Evolutionary conservation across 2,329 filamentous ascomycete genomes (phyloP).

Genomic region (Pseudocercospora musae): DNA sequence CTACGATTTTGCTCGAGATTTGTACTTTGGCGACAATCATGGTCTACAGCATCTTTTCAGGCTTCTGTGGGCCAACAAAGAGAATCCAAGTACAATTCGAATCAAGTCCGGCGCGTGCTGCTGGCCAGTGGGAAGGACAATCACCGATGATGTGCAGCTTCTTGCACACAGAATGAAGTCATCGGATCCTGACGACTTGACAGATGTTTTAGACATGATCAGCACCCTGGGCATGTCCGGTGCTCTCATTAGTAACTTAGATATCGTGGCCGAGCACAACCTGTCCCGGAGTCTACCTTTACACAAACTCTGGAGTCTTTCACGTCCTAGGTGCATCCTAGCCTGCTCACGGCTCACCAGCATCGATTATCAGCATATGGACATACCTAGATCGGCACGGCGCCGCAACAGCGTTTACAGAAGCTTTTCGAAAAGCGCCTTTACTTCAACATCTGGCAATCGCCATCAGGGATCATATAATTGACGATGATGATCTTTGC

Average conservation of each 20-base stretch:
- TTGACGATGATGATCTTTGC: background rate
- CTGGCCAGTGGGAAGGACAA: background rate
- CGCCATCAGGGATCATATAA: background rate
- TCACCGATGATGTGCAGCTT: background rate
- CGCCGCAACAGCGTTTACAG: background rate
- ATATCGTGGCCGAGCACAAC: background rate
- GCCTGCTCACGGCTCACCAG: background rate
- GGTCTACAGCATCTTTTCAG: background rate
- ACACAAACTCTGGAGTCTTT: background rate
- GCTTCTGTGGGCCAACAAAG: background rate
- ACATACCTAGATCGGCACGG: background rate
- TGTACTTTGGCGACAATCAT: background rate
- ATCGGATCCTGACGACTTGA: background rate
- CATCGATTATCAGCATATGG: background rate
- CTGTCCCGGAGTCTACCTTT: background rate
- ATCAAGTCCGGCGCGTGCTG: background rate
- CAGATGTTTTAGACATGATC: background rate
- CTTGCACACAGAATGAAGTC: background rate
- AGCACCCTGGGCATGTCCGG: background rate
- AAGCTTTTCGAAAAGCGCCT: background rate
- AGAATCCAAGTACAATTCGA: background rate
- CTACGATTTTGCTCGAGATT: background rate
- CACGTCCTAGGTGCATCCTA: background rate
- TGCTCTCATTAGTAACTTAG: background rate
- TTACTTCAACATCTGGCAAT: background rate